These are phyloP conservation scores for Linanthus parryae DNA, from an alignment of 148 eudicot species.

Conservation along the genomic window DNA sequence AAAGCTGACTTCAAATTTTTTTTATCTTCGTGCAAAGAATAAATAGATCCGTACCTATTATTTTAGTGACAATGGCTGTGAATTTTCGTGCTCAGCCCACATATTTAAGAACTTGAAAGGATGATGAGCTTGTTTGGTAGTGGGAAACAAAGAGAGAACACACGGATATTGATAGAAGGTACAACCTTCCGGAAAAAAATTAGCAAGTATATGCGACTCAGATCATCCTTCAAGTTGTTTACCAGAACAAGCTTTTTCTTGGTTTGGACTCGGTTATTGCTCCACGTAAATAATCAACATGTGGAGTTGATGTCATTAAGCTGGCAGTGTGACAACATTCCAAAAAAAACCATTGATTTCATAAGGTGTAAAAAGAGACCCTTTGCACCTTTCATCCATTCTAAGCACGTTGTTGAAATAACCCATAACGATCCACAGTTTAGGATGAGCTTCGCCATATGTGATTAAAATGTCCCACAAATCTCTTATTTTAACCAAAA, in stretches of 20 bases:
- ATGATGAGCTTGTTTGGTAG: neutral
- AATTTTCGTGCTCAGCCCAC: neutral
- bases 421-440: neutral
- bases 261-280: neutral
- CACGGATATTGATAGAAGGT: neutral
- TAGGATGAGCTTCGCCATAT: neutral
- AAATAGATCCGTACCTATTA: neutral
- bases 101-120: neutral
- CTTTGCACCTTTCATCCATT: neutral
- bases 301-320: neutral
- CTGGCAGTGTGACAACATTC: neutral
- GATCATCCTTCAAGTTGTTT: neutral
- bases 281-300: too few species aligned
- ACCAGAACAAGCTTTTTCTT: neutral
- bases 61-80: too few species aligned
- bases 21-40: neutral
- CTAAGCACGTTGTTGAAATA: neutral
- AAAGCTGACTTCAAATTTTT: neutral
- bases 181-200: neutral
- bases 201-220: neutral
- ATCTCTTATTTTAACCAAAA: neutral
- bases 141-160: neutral
- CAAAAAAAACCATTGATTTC: neutral
- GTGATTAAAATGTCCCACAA: neutral
- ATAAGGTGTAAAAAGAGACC: neutral